Base-by-base conservation (phyloP, 257 asterid genomes). In the Solanum habrochaites region DNA sequence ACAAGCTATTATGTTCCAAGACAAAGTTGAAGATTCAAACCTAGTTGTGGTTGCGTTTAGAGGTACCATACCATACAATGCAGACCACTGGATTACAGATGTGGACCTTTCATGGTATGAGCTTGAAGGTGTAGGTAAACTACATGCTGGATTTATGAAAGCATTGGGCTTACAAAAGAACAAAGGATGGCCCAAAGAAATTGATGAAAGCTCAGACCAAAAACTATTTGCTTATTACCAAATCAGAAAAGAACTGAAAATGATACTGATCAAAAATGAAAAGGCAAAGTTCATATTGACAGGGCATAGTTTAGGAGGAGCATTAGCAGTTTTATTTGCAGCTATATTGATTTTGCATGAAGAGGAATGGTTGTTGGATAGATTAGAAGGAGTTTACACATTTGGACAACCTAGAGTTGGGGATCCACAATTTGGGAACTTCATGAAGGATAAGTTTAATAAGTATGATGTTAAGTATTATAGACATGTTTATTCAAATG, bases 371-470 rank as follows among this genome's bases (percentile, higher is more conserved):
- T 2, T 95, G 86, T 88, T 95, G 86, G 64, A 83, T 8, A 91
- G 89, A 39, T 18, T 93, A 90, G 95, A 93, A 86, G 98, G 98
- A 75, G 97, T 94, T 16, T 93, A 94, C 91, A 93, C 98, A 5
- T 95, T 92, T 72, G 98, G 98, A 49, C 98, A 95, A 85, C 98
- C 98, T 12, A 93, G 98, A 31, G 94, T 94, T 83, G 98, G 98
- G 31, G 87, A 95, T 85, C 88, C 83, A 89, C 86, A 91, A 85
- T 93, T 95, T 88, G 98, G 98, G 67, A 91, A 89, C 82, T 94
- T 88, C 42, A 91, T 94, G 96, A 91, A 89, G 91, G 86, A 86
- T 20, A 93, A 91, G 29, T 64, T 94, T 87, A 81, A 31, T 18
- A 3, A 13, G 1, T 90, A 90, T 20, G 83, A 87, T 75, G 91